Evolutionary conservation across 2,329 filamentous ascomycete genomes (phyloP).

Genomic region (Neofusicoccum umdonicola): DNA sequence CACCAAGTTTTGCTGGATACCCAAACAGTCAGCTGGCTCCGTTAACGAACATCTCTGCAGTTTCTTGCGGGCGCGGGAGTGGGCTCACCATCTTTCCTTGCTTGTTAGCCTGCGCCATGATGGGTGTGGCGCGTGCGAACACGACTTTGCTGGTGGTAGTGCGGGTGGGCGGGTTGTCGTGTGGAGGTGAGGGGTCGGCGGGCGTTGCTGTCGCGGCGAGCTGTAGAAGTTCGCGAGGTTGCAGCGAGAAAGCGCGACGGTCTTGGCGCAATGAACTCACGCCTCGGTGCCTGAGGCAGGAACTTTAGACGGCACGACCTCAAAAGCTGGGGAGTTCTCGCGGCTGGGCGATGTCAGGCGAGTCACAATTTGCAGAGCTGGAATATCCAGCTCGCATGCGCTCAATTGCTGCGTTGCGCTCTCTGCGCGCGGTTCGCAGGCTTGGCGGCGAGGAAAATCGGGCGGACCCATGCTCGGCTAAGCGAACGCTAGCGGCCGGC

Average conservation of each 20-base stretch:
- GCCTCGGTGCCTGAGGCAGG: slow-evolving; percentile 5
- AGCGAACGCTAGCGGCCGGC: slow-evolving; percentile 17
- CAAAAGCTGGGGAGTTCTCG: background rate
- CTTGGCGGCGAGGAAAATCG: slow-evolving; percentile 11
- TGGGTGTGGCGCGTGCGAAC: slow-evolving; percentile 40
- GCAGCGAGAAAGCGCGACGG: slow-evolving; percentile 9
- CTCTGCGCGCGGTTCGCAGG: background rate
- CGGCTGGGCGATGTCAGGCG: background rate
- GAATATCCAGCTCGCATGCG: background rate
- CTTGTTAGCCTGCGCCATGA: slow-evolving; percentile 65
- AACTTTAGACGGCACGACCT: background rate
- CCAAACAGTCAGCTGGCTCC: slow-evolving; percentile 42
- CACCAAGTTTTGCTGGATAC: slow-evolving; percentile 62
- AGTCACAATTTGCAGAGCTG: background rate
- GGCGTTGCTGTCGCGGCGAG: slow-evolving; percentile 11
- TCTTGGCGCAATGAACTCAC: slow-evolving; percentile 15
- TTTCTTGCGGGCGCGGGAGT: slow-evolving; percentile 41
- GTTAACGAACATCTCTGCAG: slow-evolving; percentile 56
- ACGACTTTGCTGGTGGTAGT: slow-evolving; percentile 25
- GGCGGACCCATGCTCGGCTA: slow-evolving; percentile 14
- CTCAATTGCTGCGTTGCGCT: background rate
- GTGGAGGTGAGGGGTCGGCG: background rate
- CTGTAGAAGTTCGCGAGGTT: slow-evolving; percentile 15
- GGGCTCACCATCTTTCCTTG: slow-evolving; percentile 98
- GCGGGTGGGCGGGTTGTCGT: background rate